These are phyloP conservation scores for Paracoccidioides brasiliensis DNA, from an alignment of 2,329 filamentous ascomycete genomes.

Conservation along the genomic window DNA sequence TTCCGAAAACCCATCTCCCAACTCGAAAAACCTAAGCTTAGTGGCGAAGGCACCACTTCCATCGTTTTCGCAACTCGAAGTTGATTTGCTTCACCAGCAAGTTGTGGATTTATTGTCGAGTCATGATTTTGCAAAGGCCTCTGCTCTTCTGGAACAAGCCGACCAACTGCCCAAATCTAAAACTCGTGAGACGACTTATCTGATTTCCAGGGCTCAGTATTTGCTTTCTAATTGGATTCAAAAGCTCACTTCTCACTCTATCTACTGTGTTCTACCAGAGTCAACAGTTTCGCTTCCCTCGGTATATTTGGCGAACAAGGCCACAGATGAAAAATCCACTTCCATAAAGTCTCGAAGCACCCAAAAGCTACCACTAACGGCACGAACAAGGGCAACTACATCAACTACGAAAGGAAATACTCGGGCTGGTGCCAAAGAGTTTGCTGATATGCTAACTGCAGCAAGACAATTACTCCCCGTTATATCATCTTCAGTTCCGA, in stretches of 20 bases:
- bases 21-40: slow-evolving; percentile 12
- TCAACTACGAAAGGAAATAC: slow-evolving; percentile 16
- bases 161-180: slow-evolving; percentile 25
- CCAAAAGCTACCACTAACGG: neutral
- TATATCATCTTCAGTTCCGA: slow-evolving; percentile 22
- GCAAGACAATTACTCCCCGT: slow-evolving; percentile 23
- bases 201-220: slow-evolving; percentile 26
- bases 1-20: neutral
- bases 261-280: slow-evolving; percentile 81
- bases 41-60: slow-evolving; percentile 15
- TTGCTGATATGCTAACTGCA: slow-evolving; percentile 24
- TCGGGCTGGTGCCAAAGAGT: slow-evolving; percentile 23
- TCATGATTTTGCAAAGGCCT: slow-evolving; percentile 45
- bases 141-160: slow-evolving; percentile 36
- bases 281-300: slow-evolving; percentile 82
- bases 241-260: slow-evolving; percentile 59
- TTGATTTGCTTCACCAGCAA: slow-evolving; percentile 36
- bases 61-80: slow-evolving; percentile 32
- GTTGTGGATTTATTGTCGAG: slow-evolving; percentile 23
- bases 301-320: slow-evolving; percentile 32
- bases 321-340: slow-evolving; percentile 22
- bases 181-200: slow-evolving; percentile 49
- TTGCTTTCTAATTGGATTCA: slow-evolving; percentile 27
- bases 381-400: slow-evolving; percentile 15
- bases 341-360: slow-evolving; percentile 14